Evolutionary conservation across 2,329 filamentous ascomycete species (phyloP).

Genomic region (Sarocladium strictum): DNA sequence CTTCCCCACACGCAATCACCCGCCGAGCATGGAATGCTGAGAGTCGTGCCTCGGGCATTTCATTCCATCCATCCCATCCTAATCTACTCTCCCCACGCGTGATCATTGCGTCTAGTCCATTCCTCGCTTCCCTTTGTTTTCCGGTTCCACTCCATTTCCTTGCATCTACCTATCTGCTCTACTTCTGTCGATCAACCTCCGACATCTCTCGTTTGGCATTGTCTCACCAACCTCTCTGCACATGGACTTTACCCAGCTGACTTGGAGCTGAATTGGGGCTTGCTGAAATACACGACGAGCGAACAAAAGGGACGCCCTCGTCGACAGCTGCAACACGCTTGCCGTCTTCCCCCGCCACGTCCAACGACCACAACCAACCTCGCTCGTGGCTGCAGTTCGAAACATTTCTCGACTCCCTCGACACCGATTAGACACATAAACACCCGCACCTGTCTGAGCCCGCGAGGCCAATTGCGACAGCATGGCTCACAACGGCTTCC

Average conservation of each 20-base stretch:
- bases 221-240: background rate
- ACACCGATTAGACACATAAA: background rate
- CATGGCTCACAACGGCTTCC: slow-evolving; percentile 38
- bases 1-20: background rate
- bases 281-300: slow-evolving; percentile 1
- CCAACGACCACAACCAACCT: background rate
- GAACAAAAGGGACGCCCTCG: no score
- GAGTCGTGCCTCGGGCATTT: slow-evolving; percentile 8
- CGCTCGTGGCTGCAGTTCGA: background rate
- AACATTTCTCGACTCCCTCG: slow-evolving; percentile 1
- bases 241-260: background rate
- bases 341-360: no score
- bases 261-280: background rate
- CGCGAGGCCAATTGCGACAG: slow-evolving; percentile 23
- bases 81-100: slow-evolving; percentile 8
- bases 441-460: no score
- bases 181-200: no score
- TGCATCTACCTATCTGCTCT: background rate
- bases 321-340: background rate
- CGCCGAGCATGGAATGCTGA: slow-evolving; percentile 7
- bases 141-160: background rate
- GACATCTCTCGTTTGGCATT: background rate
- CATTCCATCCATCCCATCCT: background rate
- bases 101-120: background rate
- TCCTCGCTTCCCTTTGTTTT: slow-evolving; percentile 9